Percentiles rank a stretch among this genome's conserved stretches.
phyloP scores from a whole-genome alignment of 768 basidiomycete genomes.

The Boletus rufocinnamomeus region DNA sequence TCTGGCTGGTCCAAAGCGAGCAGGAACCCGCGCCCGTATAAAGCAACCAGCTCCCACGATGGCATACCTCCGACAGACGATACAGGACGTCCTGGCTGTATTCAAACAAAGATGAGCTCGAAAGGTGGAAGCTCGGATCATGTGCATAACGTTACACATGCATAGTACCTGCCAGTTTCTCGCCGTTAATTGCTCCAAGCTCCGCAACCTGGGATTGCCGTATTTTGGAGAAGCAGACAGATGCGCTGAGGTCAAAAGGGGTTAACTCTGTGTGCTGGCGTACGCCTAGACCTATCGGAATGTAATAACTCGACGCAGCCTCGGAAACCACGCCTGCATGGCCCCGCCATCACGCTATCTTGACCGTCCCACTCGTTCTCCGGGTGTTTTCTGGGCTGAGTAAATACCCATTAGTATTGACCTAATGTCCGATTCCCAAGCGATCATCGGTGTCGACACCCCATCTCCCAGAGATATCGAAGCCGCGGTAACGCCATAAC shows the following conservation, averaged over 20 bases:
- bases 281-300: neutral
- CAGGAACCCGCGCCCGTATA: neutral
- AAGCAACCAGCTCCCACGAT: neutral
- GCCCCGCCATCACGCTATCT: neutral
- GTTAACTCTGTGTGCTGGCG: neutral
- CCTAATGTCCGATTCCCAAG: slow-evolving; percentile 1
- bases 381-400: too few relatives aligned
- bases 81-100: neutral
- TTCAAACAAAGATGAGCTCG: neutral
- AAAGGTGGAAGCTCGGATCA: slow-evolving; percentile 2
- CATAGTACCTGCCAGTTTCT: neutral
- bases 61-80: neutral
- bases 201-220: neutral
- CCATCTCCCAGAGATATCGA: neutral
- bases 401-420: neutral
- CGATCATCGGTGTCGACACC: neutral
- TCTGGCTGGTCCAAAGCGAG: slow-evolving; percentile 25
- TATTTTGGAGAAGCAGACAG: neutral
- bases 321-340: neutral
- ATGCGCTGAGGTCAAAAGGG: neutral
- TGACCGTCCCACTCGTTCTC: neutral
- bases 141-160: neutral
- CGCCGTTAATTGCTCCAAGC: neutral
- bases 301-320: neutral
- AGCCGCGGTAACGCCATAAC: neutral